Evolutionary conservation across 2,329 filamentous ascomycete genomes (phyloP), one percentile per base, ranked within the genome.

Genomic region (Eurotiales sp.): DNA sequence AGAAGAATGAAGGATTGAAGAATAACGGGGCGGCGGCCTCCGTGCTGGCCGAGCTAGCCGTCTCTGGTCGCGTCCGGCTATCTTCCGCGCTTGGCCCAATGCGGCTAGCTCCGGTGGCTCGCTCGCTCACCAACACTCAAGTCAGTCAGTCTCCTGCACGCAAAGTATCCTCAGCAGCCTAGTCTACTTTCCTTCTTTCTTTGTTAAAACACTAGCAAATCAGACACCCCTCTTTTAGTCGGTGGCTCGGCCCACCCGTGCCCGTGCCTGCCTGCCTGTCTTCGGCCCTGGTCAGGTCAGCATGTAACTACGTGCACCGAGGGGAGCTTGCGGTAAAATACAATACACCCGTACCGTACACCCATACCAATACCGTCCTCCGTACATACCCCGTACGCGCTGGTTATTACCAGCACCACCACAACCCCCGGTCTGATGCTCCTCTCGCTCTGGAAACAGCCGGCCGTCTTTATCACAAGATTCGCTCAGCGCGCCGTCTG

Each of bases 391-490:
- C 29, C 29, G 10, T 32, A 32, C 29, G 12, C 25, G 25, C 29
- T 12, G 7, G 5, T 6, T 32, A 32, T 14, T 14, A 19, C n/a
- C n/a, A n/a, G n/a, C n/a, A n/a, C n/a, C n/a, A n/a, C n/a, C n/a
- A n/a, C 15, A 37, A 15, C 34, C 34, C 34, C 34, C 34, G 34
- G 11, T 17, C 32, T 6, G 15, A 36, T n/a, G 32, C 32, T 36
- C 15, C 32, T 36, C 27, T 17, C n/a, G n/a, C 23, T 22, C 37
- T 42, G 36, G 46, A 42, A 49, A 42, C 37, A 42, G 37, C 46
- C 45, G 32, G 32, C 32, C 12, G n/a, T 41, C 37, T 43, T 50
- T 50, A 50, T 50, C 47, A 50, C 47, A 50, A 50, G 47, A 50
- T 49, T 42, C 46, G 30, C 34, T 45, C 27, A 40, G 22, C 36